Percentiles rank a stretch among this genome's conserved stretches.
These are phyloP conservation scores for Penicillium longicatenatum DNA, from an alignment of 495 filamentous ascomycete species.

Conservation along the genomic window DNA sequence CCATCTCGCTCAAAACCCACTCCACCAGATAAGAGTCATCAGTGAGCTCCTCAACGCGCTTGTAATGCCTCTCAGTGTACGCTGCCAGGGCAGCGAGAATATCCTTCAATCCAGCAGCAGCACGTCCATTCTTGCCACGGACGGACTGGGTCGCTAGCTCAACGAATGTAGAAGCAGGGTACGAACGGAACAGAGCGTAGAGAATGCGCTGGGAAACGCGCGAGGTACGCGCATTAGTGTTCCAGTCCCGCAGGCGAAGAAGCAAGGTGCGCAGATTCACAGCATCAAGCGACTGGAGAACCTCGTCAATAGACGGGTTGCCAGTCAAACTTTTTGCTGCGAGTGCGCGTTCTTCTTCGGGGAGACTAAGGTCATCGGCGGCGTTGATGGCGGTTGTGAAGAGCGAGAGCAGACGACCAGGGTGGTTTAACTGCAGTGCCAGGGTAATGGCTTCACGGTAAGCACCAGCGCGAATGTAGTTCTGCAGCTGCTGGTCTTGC, in stretches of 20 bases:
- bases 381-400: slow-evolving; percentile 78
- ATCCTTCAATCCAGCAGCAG: slow-evolving; percentile 71
- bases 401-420: slow-evolving; percentile 76
- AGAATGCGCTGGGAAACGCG: slow-evolving; percentile 85
- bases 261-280: slow-evolving; percentile 82
- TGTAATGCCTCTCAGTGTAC: slow-evolving; percentile 92
- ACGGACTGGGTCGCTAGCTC: slow-evolving; percentile 53
- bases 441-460: slow-evolving; percentile 92
- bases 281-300: slow-evolving; percentile 74
- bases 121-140: slow-evolving; percentile 38
- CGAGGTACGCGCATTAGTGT: slow-evolving; percentile 89
- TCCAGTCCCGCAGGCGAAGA: slow-evolving; percentile 86
- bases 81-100: slow-evolving; percentile 78
- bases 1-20: slow-evolving; percentile 93
- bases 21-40: slow-evolving; percentile 94
- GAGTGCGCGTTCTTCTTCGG: slow-evolving; percentile 24
- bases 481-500: slow-evolving; percentile 89
- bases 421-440: slow-evolving; percentile 90
- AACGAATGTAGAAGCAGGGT: slow-evolving; percentile 73
- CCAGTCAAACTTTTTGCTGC: slow-evolving; percentile 60
- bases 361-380: slow-evolving; percentile 38
- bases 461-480: slow-evolving; percentile 80
- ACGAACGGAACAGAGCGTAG: slow-evolving; percentile 72
- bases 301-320: slow-evolving; percentile 77
- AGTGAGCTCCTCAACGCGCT: slow-evolving; percentile 80